Percentiles rank a stretch among this genome's conserved stretches.
Conservation (phyloP, 768 basidiomycete species). For the Rhizopogon rudus region DNA sequence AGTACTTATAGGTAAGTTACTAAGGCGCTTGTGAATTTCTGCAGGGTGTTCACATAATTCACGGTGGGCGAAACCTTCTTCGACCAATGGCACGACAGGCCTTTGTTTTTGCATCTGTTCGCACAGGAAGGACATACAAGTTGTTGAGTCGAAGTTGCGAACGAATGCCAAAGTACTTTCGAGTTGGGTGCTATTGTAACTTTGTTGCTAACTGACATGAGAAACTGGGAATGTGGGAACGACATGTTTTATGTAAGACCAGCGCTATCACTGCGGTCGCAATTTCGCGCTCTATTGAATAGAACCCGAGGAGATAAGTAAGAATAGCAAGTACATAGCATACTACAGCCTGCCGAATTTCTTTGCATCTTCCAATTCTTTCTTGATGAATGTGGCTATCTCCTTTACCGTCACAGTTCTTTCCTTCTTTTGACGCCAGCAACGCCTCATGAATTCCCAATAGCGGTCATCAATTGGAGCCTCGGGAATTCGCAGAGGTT, state of each 20-base stretch:
- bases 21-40: neutral
- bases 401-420: neutral
- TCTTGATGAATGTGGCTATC: neutral
- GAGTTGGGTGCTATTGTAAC: too few species aligned
- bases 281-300: neutral
- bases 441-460: constrained; percentile 5
- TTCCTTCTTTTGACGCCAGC: constrained; percentile 1
- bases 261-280: neutral
- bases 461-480: neutral
- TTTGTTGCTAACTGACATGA: too few species aligned
- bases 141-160: too few species aligned
- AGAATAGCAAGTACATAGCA: too few species aligned
- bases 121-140: too few species aligned
- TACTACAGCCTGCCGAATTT: neutral
- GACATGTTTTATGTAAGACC: too few species aligned
- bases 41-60: neutral
- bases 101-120: too few species aligned
- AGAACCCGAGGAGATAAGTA: neutral
- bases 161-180: too few species aligned
- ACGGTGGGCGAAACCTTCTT: neutral
- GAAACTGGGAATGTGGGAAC: too few species aligned
- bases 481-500: neutral
- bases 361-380: neutral
- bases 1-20: neutral
- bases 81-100: too few species aligned